phyloP scores from a whole-genome alignment of 441 rosid species.

The Rhodomyrtus psidioides region DNA sequence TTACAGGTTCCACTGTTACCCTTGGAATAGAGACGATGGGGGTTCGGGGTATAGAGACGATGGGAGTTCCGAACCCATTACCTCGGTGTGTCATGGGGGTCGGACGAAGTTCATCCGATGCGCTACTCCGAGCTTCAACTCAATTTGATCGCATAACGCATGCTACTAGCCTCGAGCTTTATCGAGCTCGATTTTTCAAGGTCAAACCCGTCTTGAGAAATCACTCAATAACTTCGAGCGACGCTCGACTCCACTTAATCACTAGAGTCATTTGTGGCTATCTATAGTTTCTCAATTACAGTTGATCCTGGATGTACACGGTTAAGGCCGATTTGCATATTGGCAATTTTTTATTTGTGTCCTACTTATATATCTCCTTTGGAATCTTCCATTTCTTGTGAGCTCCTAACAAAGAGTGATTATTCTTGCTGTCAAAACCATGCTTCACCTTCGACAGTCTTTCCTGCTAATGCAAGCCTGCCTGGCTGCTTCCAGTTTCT shows the following conservation, averaged over 20 bases:
- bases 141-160: not conserved
- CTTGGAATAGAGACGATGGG: not conserved
- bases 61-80: accelerated
- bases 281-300: not conserved
- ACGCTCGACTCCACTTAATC: not conserved
- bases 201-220: not conserved
- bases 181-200: not conserved
- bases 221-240: not conserved
- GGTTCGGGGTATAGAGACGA: not conserved
- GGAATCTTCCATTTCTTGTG: not conserved
- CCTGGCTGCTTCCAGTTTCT: not conserved
- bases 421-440: not conserved
- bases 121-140: not conserved
- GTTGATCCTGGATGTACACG: not conserved
- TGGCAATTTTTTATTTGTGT: too few species aligned
- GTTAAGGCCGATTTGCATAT: too few species aligned
- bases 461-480: not conserved
- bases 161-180: not conserved
- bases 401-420: too few species aligned
- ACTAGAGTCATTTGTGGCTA: not conserved
- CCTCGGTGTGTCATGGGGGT: not conserved
- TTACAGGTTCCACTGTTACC: not conserved
- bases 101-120: not conserved
- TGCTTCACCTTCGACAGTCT: not conserved
- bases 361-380: too few species aligned